phyloP scores from a whole-genome alignment of 2,329 filamentous ascomycete genomes.

The Pezicula carpinea region DNA sequence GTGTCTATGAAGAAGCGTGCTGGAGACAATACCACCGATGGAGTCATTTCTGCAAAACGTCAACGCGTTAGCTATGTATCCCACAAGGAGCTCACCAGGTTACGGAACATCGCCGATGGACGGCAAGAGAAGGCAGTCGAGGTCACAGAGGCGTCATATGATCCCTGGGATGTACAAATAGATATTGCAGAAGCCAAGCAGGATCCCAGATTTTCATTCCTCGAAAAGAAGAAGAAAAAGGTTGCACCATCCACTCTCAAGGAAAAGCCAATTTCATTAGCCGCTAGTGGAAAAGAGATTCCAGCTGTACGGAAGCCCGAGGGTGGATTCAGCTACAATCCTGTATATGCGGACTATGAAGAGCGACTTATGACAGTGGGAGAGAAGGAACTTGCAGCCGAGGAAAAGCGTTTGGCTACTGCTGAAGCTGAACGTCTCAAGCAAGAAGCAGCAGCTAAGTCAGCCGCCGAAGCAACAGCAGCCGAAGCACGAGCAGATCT shows the following conservation, averaged over 20 bases:
- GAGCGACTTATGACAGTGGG: constrained; percentile 69
- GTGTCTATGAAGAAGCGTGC: constrained; percentile 75
- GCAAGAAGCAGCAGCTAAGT: constrained; percentile 62
- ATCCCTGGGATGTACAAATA: constrained; percentile 67
- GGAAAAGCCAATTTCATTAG: constrained; percentile 72
- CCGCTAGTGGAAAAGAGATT: constrained; percentile 74
- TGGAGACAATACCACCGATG: constrained; percentile 65
- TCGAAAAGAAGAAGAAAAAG: constrained; percentile 60
- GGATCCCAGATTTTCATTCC: constrained; percentile 56
- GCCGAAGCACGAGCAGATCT: constrained; percentile 61
- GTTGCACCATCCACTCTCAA: constrained; percentile 73
- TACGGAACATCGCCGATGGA: constrained; percentile 76
- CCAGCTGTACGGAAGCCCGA: constrained; percentile 75
- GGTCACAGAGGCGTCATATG: constrained; percentile 62
- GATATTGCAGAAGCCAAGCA: constrained; percentile 38
- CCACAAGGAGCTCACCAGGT: constrained; percentile 73
- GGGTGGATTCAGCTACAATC: constrained; percentile 90
- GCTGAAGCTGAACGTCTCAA: constrained; percentile 63
- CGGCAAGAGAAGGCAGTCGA: constrained; percentile 39
- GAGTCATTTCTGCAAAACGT: constrained; percentile 68
- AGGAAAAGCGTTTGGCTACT: constrained; percentile 66
- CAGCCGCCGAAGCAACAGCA: constrained; percentile 70
- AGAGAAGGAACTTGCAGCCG: constrained; percentile 71
- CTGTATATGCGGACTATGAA: constrained; percentile 80
- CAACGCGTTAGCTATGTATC: constrained; percentile 75